Evolutionary conservation across 352 stramenopile species (phyloP).

Genomic region (Globisporangium uncinulatum): DNA sequence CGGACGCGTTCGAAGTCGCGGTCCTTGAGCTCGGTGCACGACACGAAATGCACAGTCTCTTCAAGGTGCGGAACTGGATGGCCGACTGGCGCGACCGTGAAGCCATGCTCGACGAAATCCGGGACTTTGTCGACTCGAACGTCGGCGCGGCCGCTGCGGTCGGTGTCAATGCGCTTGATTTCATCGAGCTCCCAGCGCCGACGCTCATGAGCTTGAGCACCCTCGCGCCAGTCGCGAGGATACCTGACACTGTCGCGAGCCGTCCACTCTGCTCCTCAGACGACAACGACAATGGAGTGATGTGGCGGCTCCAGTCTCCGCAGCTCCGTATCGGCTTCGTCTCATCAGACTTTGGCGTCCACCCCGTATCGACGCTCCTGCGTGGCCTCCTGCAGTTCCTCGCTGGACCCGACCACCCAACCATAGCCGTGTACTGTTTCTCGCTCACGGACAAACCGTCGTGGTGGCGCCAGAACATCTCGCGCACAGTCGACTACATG

Average conservation of each 20-base stretch:
- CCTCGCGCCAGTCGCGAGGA: neutral
- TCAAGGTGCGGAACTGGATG: constrained; percentile 69
- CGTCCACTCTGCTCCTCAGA: constrained; percentile 7
- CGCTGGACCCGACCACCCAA: constrained; percentile 17
- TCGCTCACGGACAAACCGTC: constrained; percentile 44
- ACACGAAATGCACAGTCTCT: constrained; percentile 32
- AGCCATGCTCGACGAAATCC: constrained; percentile 30
- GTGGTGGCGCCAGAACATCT: constrained; percentile 85
- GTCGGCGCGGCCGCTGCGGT: constrained; percentile 8
- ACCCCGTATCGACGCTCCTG: constrained; percentile 68
- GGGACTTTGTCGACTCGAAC: constrained; percentile 16
- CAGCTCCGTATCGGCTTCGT: constrained; percentile 61
- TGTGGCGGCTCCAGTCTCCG: constrained; percentile 18
- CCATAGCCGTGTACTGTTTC: constrained; percentile 65
- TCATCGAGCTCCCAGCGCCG: constrained; percentile 27
- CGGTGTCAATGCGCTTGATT: constrained; percentile 36
- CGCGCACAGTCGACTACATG: constrained; percentile 52
- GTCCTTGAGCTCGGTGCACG: constrained; percentile 32
- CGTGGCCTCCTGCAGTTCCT: constrained; percentile 57
- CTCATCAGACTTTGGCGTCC: constrained; percentile 78
- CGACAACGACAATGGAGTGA: constrained; percentile 6
- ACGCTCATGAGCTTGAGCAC: constrained; percentile 21
- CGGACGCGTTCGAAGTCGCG: constrained; percentile 38
- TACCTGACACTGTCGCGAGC: neutral
- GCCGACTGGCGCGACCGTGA: constrained; percentile 60